Base-by-base conservation (phyloP, 2,329 filamentous ascomycete genomes). In the Plenodomus lindquistii region DNA sequence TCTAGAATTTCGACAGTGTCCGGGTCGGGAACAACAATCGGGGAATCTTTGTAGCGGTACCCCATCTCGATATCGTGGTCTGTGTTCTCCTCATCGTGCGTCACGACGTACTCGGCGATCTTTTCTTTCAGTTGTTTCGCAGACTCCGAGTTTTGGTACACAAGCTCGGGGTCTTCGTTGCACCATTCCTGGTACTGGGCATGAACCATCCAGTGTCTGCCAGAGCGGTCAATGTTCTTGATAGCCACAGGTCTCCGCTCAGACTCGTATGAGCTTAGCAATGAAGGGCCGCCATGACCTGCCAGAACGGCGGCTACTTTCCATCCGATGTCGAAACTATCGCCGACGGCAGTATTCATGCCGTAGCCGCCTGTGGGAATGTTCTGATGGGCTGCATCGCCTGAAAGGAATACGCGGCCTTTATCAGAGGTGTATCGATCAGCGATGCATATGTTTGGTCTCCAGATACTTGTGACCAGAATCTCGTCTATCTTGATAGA, bases 301-400 rank as follows among this genome's bases (percentile, higher is more conserved):
- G 60, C 48, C 2, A 70, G 16, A 2, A 67, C 51, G 2, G 59
- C 63, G 4, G 62, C 63, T 2, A 73, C 51, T 24, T 67, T 67
- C 72, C 71, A 75, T 17, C 62, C 66, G 2, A 75, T 51, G 46
- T 72, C 66, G 34, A 69, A 56, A 2, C 63, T 67, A 45, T 75
- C 73, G 8, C 58, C 63, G 2, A 75, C 54, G 0, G 67, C 72
- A 5, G 54, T 72, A 45, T 75, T 75, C 59, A 73, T 66, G 3
- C 73, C 73, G 39, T 73, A 71, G 0, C 71, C 73, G 3, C 73
- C 72, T 3, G 59, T 59, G 1, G 71, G 69, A n/a, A 65, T 59
- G 16, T 64, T 68, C 19, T 63, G 56, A 47, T 75, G 72, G 6
- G 72, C 71, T 34, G 54, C 40, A 47, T 57, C 54, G 11, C 54